Percentiles rank a stretch among this genome's conserved stretches.
Evolutionary conservation across 345 rosid genomes (phyloP).

Genomic region (Ceriops zippeliana): DNA sequence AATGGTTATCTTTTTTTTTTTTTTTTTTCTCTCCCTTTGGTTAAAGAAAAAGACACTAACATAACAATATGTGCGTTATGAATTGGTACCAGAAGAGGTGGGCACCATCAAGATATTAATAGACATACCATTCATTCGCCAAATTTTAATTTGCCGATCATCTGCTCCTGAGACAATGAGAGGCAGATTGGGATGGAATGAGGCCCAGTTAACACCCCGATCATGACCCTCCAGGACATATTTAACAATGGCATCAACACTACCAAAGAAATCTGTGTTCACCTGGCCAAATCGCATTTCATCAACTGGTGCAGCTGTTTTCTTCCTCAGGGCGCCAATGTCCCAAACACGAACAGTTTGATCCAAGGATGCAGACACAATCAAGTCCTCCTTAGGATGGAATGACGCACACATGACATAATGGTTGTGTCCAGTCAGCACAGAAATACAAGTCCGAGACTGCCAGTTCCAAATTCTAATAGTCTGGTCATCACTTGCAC

Average conservation of each 20-base stretch:
- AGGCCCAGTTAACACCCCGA: slow-evolving; percentile 98
- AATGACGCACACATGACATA: slow-evolving; percentile 98
- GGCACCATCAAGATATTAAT: neutral
- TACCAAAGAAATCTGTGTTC: slow-evolving; percentile 91
- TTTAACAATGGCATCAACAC: slow-evolving; percentile 89
- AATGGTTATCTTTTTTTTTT: no score
- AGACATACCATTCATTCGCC: slow-evolving; percentile 91
- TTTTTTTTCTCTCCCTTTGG: no score
- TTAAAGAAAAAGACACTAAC: no score
- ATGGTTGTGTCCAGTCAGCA: slow-evolving; percentile 93
- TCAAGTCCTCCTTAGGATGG: slow-evolving; percentile 95
- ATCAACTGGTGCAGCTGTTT: slow-evolving; percentile 87
- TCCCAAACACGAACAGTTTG: slow-evolving; percentile 99
- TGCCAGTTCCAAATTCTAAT: slow-evolving; percentile 99
- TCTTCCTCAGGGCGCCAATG: slow-evolving; percentile 82
- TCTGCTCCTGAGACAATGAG: slow-evolving; percentile 97
- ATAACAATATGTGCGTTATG: no score
- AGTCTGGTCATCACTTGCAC: slow-evolving; percentile 99
- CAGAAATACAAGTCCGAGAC: slow-evolving; percentile 93
- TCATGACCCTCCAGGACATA: slow-evolving; percentile 98
- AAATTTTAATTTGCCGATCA: slow-evolving; percentile 92
- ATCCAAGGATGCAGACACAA: slow-evolving; percentile 91
- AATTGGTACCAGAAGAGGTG: no score
- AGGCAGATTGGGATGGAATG: slow-evolving; percentile 93
- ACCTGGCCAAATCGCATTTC: slow-evolving; percentile 84